These are phyloP conservation scores for Fraxinus anomala DNA, from an alignment of 257 asterid species.

Conservation along the genomic window DNA sequence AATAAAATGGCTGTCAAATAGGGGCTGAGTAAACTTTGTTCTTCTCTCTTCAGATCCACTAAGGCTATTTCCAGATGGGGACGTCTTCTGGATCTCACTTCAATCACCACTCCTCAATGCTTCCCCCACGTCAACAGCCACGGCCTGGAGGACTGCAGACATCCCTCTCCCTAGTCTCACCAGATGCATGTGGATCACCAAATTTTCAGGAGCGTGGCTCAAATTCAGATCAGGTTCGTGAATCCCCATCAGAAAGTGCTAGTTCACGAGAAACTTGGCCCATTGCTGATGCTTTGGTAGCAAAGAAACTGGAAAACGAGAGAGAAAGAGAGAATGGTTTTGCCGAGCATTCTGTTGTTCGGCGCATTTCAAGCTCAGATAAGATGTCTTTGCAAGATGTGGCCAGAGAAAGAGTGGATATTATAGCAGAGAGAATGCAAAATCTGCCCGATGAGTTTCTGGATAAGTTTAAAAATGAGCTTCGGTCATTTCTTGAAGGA, in stretches of 20 bases:
- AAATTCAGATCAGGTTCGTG: constrained; percentile 75
- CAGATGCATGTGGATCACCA: constrained; percentile 80
- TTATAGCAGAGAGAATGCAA: constrained; percentile 79
- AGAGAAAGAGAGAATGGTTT: constrained; percentile 68
- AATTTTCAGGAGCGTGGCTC: constrained; percentile 81
- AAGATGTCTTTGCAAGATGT: constrained; percentile 74
- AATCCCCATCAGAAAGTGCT: constrained; percentile 93
- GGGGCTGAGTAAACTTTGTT: background rate
- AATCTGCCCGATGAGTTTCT: constrained; percentile 77
- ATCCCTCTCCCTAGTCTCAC: constrained; percentile 69
- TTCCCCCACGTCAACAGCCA: constrained; percentile 94
- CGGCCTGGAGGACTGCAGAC: constrained; percentile 80
- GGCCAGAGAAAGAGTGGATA: constrained; percentile 78
- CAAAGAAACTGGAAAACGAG: constrained; percentile 60
- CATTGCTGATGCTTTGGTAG: constrained; percentile 63
- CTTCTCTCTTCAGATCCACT: constrained; percentile 21
- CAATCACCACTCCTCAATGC: constrained; percentile 72
- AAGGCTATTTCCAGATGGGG: constrained; percentile 42
- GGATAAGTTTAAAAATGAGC: constrained; percentile 76
- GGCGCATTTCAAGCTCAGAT: constrained; percentile 62
- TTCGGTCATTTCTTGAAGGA: constrained; percentile 81
- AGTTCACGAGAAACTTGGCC: constrained; percentile 98
- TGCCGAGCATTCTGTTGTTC: constrained; percentile 73
- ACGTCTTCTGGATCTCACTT: constrained; percentile 75
- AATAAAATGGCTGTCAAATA: too few relatives aligned